Base-by-base conservation (phyloP, 2,329 filamentous ascomycete genomes). In the Calonectria hawksworthii region DNA sequence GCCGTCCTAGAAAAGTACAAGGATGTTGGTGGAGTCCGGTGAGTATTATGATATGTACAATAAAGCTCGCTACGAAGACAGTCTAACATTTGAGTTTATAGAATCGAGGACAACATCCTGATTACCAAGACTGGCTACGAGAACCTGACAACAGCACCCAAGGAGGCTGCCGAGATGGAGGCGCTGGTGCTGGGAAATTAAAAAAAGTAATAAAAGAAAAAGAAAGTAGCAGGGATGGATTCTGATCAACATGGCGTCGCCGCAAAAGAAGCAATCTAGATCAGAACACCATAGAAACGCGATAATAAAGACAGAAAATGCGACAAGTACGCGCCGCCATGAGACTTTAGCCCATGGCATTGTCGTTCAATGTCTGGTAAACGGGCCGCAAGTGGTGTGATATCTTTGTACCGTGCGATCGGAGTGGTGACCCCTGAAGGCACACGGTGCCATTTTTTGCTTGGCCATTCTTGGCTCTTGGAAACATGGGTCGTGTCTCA, bases 1-100 rank as follows among this genome's bases (percentile, higher is more conserved):
- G 86, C 89, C 26, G 94, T 96, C 2, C 85, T 98, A 50, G 90
- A 95, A 16, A 91, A 90, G 79, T 98, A 97, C 85, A 96, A 96
- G 93, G 91, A 93, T 68, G 95, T 96, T 1, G 94, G 94, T 14
- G 94, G 94, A 78, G 93, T 96, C 16, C 89, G 93, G 86, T 91
- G 81, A 82, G 89, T 86, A 26, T 30, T 26, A n/a, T 26, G 23
- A 61, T 26, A n/a, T n/a, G n/a, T n/a, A n/a, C 26, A 14, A 34
- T 11, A 61, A 26, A 8, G 51, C 10, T 64, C n/a, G 63, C 73
- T 50, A 59, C 30, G 56, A 18, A 6, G 36, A 59, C 44, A 8
- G 68, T 73, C 81, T 84, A 75, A 84, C 68, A 36, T 56, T 7
- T 41, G 23, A 52, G 5, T 56, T 26, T 41, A 38, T 11, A 87